Base-by-base conservation (phyloP, 202 grass and related monocot species). In the Miscanthus sacchariflorus region DNA sequence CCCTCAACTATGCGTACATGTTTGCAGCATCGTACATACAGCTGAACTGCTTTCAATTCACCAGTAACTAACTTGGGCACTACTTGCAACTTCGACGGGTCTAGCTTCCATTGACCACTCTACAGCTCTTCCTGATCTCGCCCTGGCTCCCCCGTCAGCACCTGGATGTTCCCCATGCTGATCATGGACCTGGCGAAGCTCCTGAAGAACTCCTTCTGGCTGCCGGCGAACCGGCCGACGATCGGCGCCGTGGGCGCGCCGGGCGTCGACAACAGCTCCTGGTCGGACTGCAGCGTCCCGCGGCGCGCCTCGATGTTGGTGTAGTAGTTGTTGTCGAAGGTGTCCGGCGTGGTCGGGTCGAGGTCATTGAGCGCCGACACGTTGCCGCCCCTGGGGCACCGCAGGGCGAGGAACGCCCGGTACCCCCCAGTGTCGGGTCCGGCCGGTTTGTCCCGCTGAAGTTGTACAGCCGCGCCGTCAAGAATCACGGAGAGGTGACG, bases 291-390 rank as follows among this genome's bases (percentile, higher is more conserved):
- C 23, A 97, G 83, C 56, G 92, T 88, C n/a, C 92, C 95, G 6
- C 88, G 81, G 56, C 77, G 84, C 64, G 27, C 36, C 90, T 81
- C 35, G 39, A 94, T 50, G 88, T 79, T 97, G 77, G 87, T 17
- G 95, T 74, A 97, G 92, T 97, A 97, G 73, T 84, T 85, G 21
- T 71, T 81, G 87, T 97, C 95, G 90, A 97, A 97, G 49, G 72
- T 9, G 92, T 95, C 70, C 9, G 92, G 92, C 24, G 95, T 90
- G 46, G 87, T 84, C 23, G 81, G 87, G 74, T 94, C 92, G 30
- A 97, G 92, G 87, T 94, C 84, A 50, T 88, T 93, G 70, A 94
- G 85, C 46, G 38, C 77, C 43, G 63, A 69, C n/a, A 43, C 27
- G 61, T 89, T 54, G 0, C 88, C 95, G 12, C 82, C 81, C 28